Conservation (phyloP, 805 yeast genomes). For the Soucietia sequanensis region DNA sequence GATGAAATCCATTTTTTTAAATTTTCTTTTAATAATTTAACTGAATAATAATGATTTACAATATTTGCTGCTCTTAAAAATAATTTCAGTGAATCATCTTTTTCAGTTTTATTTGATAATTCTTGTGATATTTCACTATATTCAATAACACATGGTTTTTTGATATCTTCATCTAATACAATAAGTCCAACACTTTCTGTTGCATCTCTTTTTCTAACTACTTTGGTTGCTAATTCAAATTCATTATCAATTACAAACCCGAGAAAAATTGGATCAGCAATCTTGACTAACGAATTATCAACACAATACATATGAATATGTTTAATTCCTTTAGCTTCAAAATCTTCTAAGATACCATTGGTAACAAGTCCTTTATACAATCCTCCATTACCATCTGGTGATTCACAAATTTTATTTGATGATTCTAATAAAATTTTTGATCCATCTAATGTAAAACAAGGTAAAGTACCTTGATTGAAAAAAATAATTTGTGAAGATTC, state of each 20-base stretch:
- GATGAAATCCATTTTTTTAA: conserved; percentile 71
- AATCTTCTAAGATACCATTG: conserved; percentile 66
- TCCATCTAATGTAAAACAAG: conserved; percentile 78
- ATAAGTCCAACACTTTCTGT: conserved; percentile 89
- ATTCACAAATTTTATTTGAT: conserved; percentile 59
- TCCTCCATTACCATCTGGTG: conserved; percentile 99
- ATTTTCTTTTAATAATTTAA: conserved; percentile 58
- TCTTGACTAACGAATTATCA: conserved; percentile 86
- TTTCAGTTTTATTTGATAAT: conserved; percentile 65
- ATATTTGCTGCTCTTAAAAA: conserved; percentile 92
- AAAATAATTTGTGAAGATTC: conserved; percentile 58
- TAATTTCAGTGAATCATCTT: conserved; percentile 50
- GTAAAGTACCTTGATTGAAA: conserved; percentile 94
- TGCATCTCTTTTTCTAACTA: conserved; percentile 88
- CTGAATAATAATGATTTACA: conserved; percentile 93
- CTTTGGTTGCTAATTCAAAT: conserved; percentile 85
- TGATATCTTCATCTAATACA: conserved; percentile 57
- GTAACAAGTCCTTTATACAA: conserved; percentile 77
- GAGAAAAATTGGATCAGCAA: conserved; percentile 87
- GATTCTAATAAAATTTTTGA: conserved; percentile 62
- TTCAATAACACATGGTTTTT: conserved; percentile 87
- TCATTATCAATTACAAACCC: conserved; percentile 75
- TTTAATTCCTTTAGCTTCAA: conserved; percentile 64
- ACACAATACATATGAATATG: conserved; percentile 97
- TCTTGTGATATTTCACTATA: conserved; percentile 85